Conservation (phyloP, 2,329 filamentous ascomycete genomes). For the Neopestalotiopsis clavispora region DNA sequence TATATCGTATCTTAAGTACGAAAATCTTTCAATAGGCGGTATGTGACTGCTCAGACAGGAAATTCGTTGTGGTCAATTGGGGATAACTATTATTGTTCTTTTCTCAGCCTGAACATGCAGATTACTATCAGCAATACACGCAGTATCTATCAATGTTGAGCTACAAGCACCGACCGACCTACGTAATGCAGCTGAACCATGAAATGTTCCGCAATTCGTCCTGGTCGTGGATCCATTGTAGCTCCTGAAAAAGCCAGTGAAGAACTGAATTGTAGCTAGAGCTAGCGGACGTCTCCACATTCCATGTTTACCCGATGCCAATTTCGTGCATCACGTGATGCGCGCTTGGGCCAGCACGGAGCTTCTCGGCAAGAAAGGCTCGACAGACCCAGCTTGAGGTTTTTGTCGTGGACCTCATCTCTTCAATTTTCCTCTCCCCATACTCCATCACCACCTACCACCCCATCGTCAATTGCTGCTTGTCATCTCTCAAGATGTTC, state of each 20-base stretch:
- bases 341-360: constrained; percentile 15
- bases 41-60: too few relatives aligned
- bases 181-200: background rate
- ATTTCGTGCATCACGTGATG: constrained; percentile 16
- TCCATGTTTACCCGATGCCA: constrained; percentile 19
- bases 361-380: constrained; percentile 18
- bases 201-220: background rate
- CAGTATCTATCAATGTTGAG: too few relatives aligned
- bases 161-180: background rate
- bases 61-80: too few relatives aligned
- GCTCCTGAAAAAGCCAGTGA: background rate
- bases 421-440: constrained; percentile 33
- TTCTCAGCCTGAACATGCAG: too few relatives aligned
- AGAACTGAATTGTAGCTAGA: background rate
- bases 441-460: constrained; percentile 55
- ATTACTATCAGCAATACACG: too few relatives aligned
- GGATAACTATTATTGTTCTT: too few relatives aligned
- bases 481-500: constrained; percentile 78
- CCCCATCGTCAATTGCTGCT: constrained; percentile 66
- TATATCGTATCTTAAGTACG: too few relatives aligned
- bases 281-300: constrained; percentile 1
- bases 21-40: too few relatives aligned
- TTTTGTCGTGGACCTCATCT: constrained; percentile 22
- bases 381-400: constrained; percentile 20
- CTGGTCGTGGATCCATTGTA: background rate